Conservation (phyloP, 2,329 filamentous ascomycete genomes). For the Beauveria brongniartii region DNA sequence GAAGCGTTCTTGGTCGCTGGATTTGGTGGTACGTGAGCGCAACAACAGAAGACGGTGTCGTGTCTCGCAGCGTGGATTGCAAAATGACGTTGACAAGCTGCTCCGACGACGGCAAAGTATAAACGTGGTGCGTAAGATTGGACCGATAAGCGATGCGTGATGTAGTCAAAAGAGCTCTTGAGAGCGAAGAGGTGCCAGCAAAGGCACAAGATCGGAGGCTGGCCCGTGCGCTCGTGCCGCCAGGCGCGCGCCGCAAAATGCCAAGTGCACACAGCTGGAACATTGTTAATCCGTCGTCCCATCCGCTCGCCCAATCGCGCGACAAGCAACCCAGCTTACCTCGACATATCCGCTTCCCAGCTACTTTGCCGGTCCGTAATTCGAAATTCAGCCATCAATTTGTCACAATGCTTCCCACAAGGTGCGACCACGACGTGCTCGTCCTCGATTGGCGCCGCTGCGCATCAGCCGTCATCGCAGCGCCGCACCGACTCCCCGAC, state of each 20-base stretch:
- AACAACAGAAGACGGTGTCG: neutral
- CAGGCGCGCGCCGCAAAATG: neutral
- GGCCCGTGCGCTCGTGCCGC: neutral
- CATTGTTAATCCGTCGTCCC: neutral
- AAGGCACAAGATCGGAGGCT: neutral
- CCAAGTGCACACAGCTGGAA: neutral
- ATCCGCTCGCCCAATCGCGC: constrained; percentile 6
- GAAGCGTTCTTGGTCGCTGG: neutral
- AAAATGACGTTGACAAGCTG: neutral
- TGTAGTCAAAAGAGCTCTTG: neutral
- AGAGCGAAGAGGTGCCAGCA: neutral
- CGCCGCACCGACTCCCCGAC: neutral
- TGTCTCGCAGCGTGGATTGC: neutral
- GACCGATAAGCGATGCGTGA: constrained; percentile 1
- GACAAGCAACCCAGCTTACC: constrained; percentile 10
- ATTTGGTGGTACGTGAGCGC: neutral
- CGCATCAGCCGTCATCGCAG: neutral
- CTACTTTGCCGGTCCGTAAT: neutral
- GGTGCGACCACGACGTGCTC: constrained; percentile 20
- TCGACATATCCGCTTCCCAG: neutral
- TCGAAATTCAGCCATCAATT: constrained; percentile 10
- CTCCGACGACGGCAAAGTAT: neutral
- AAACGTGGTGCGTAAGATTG: neutral
- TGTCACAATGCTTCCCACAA: constrained; percentile 32
- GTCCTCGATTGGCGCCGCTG: neutral